Base-by-base conservation (phyloP, 305 asterid genomes). In the Solanum hybrid region DNA sequence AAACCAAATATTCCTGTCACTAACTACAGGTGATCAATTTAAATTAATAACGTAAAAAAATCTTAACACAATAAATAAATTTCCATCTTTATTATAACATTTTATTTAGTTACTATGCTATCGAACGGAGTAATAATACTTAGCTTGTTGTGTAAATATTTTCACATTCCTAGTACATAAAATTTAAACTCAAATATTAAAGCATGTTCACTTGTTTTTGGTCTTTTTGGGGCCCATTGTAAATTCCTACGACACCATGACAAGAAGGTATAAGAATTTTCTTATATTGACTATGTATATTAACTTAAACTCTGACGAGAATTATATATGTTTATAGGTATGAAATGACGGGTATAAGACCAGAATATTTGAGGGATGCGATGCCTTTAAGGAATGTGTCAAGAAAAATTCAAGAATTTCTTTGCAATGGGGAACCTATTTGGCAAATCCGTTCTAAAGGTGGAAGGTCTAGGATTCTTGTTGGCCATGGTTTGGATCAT, bases 401-500 rank as follows among this genome's bases (percentile, higher is more conserved):
- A 89, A 93, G 95, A 82, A 97, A 96, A 93, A 96, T 96, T 91
- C 97, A 95, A 92, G 99, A 97, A 66, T 97, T 90, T 79, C 91
- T 97, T 60, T 95, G 99, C 95, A 96, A 97, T 76, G 99, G 99
- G 9, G 98, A 97, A 90, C 97, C 98, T 12, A 90, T 93, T 82
- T 94, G 99, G 99, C 96, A 96, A 89, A 95, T 97, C 86, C 98
- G 99, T 86, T 93, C 97, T 16, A 94, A 93, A 89, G 95, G 95
- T 16, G 96, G 98, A 89, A 96, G 92, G 90, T 97, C 99, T 60
- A 90, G 98, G 89, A 92, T 96, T 88, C 98, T 97, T 85, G 97
- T 96, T 2, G 98, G 99, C 31, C 99, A 96, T 89, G 98, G 98
- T 60, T 86, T 97, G 82, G 99, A 97, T 93, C 99, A 96, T 66